Evolutionary conservation across 2,329 filamentous ascomycete species (phyloP).

Genomic region (Bipolaris victoriae): DNA sequence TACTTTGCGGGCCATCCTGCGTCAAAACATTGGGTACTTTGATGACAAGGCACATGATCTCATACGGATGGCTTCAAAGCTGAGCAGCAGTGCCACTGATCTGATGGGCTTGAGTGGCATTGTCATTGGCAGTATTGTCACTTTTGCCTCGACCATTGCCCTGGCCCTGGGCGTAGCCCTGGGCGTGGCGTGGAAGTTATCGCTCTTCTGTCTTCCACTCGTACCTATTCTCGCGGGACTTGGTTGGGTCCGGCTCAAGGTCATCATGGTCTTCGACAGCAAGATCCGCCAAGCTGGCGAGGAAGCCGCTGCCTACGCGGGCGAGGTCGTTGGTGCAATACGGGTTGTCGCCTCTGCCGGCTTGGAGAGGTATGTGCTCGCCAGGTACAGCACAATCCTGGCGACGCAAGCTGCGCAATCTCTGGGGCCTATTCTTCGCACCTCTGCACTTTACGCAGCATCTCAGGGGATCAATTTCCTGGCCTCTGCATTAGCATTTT

Average conservation of each 20-base stretch:
- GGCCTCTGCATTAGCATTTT: conserved; percentile 68
- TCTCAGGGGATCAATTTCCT: conserved; percentile 70
- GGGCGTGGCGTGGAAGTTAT: background rate
- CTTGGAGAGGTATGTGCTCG: no score
- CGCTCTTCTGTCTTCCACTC: background rate
- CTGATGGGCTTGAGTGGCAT: background rate
- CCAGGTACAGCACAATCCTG: background rate
- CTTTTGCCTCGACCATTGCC: background rate
- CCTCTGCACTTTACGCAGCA: conserved; percentile 70
- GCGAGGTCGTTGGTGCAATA: no score
- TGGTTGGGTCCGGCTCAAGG: background rate
- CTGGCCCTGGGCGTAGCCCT: background rate
- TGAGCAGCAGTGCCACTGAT: conserved; percentile 12
- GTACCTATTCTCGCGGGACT: background rate
- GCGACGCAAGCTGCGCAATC: background rate
- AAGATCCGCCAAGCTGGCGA: no score
- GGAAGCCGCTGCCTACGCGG: no score
- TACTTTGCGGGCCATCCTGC: no score
- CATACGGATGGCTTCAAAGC: no score
- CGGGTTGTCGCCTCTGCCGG: no score
- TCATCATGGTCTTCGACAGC: no score
- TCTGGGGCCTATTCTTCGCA: conserved; percentile 42
- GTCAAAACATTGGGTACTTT: no score
- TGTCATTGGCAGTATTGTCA: background rate
- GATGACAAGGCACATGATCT: no score